Evolutionary conservation across 257 asterid species (phyloP), one percentile per base, ranked within the genome.

Genomic region (Gardenia jasminoides): DNA sequence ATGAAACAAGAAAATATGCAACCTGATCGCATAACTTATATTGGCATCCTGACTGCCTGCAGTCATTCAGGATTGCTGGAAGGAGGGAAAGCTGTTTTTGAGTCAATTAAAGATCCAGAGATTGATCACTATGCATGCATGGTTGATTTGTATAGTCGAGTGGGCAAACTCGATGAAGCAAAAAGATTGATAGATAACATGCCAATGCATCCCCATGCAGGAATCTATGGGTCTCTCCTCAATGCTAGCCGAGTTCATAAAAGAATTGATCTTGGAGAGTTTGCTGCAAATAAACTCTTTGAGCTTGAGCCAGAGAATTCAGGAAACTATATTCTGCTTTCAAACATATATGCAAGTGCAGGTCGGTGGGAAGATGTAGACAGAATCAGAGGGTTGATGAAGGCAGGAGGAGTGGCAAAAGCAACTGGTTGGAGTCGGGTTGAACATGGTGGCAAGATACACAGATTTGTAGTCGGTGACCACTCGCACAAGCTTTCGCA

Each of bases 71-170:
- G 97, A 43, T 76, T 87, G 85, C 43, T 87, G 22, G 84, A 87
- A 65, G 89, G 87, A 44, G 96, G 97, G 41, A 77, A 8, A 79
- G 69, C 81, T 71, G 88, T 89, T 26, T 93, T 91, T 80, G 82
- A 83, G 72, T 88, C 91, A 31, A 90, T 92, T 54, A 72, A 70
- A 83, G 80, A 80, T 65, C 98, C 94, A 41, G 90, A 86, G 70
- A 70, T 81, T 61, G 91, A 93, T 81, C 98, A 92, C 76, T 92
- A 88, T 64, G 91, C 91, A 10, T 93, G 98, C 75, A 84, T 92
- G 83, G 88, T 93, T 43, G 98, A 93, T 88, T 83, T 93, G 84
- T 84, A 90, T 10, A 90, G 96, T 22, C 82, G 97, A 30, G 86
- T 79, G 6, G 97, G 98, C 28, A 80, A 88, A 76, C 87, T 93